phyloP scores from a whole-genome alignment of 1,139 yeast genomes.

The Debaryomycetaceae sp. region DNA sequence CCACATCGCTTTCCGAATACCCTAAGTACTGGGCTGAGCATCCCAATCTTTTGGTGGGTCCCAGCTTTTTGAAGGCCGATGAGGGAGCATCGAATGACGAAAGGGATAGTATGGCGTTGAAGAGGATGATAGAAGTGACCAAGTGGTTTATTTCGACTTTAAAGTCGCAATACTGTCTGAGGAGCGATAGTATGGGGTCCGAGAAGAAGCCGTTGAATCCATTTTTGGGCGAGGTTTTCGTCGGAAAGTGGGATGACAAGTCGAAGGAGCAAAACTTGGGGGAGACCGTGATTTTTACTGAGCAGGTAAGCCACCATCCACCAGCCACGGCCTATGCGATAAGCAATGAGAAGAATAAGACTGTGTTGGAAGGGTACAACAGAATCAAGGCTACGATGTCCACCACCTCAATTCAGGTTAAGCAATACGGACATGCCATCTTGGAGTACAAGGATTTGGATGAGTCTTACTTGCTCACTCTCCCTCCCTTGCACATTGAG shows the following conservation, averaged over 20 bases:
- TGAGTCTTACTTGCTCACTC: slow-evolving; percentile 76
- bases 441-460: slow-evolving; percentile 56
- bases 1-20: slow-evolving; percentile 84
- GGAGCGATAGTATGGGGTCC: slow-evolving; percentile 85
- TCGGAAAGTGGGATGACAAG: slow-evolving; percentile 74
- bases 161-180: slow-evolving; percentile 88
- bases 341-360: slow-evolving; percentile 65
- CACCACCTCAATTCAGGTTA: slow-evolving; percentile 71
- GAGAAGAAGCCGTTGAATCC: slow-evolving; percentile 97
- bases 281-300: slow-evolving; percentile 73
- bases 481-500: slow-evolving; percentile 95
- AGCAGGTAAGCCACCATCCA: slow-evolving; percentile 95
- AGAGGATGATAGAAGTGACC: slow-evolving; percentile 75
- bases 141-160: slow-evolving; percentile 90
- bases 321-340: slow-evolving; percentile 89
- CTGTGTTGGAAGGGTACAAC: slow-evolving; percentile 79
- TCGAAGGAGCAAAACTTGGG: slow-evolving; percentile 48
- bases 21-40: slow-evolving; percentile 94
- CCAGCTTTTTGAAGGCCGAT: slow-evolving; percentile 46
- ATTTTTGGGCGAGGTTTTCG: slow-evolving; percentile 86
- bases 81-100: slow-evolving; percentile 36
- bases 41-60: slow-evolving; percentile 75
- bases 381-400: slow-evolving; percentile 84
- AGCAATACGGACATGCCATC: slow-evolving; percentile 89
- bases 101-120: slow-evolving; percentile 48